Evolutionary conservation across 2,329 filamentous ascomycete species (phyloP).

Genomic region (Pseudomassariella vexata): DNA sequence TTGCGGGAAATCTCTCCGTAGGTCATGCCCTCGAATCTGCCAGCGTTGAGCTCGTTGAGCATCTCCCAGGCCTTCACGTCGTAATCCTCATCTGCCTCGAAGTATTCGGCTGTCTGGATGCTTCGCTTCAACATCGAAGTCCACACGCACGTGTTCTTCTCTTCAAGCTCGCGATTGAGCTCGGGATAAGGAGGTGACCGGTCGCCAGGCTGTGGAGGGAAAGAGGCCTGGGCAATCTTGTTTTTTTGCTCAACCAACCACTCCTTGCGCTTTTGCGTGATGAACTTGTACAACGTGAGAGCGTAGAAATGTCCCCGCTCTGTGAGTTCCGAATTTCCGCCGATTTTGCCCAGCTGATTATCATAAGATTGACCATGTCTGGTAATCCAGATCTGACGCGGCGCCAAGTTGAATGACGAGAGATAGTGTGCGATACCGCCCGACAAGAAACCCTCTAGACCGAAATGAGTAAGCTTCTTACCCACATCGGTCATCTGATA

Average conservation of each 20-base stretch:
- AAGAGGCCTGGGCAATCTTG: conserved; percentile 69
- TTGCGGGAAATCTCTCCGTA: conserved; percentile 82
- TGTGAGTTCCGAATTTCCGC: conserved; percentile 78
- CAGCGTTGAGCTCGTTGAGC: conserved; percentile 93
- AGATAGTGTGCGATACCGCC: conserved; percentile 91
- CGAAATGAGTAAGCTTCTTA: conserved; percentile 85
- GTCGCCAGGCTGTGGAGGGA: conserved; percentile 87
- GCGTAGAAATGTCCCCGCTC: conserved; percentile 76
- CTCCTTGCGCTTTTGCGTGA: conserved; percentile 70
- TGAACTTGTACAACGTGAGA: conserved; percentile 73
- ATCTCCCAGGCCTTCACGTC: conserved; percentile 97
- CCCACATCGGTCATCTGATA: conserved; percentile 89
- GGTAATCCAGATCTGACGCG: conserved; percentile 97
- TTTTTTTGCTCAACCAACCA: conserved; percentile 81
- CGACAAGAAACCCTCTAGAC: conserved; percentile 85
- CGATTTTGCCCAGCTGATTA: conserved; percentile 82
- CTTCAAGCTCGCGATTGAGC: conserved; percentile 60
- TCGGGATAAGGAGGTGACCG: conserved; percentile 94
- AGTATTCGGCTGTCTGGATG: conserved; percentile 81
- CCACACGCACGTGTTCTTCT: conserved; percentile 97
- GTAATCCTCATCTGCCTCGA: conserved; percentile 86
- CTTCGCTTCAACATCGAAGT: conserved; percentile 93
- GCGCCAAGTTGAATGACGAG: conserved; percentile 92
- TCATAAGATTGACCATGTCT: conserved; percentile 88
- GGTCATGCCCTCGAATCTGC: conserved; percentile 89